A percentile compares a stretch with the other conserved stretches of the same genome.
Conservation (phyloP, 208 protist genomes). For the Trypanosoma caninum region DNA sequence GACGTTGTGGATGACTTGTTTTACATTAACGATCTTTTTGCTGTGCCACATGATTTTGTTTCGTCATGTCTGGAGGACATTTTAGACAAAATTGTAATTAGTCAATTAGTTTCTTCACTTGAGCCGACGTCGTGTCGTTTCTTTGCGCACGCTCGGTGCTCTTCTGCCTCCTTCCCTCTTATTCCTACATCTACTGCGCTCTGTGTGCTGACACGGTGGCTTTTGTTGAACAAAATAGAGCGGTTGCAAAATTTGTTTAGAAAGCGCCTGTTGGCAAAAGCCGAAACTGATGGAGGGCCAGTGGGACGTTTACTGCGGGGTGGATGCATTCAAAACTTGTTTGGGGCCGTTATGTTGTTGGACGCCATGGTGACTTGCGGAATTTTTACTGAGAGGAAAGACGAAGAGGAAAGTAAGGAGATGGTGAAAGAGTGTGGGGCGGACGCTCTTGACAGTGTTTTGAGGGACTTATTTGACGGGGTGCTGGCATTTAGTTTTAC, state of each 20-base stretch:
- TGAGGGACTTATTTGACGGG: background rate
- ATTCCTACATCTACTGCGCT: slow-evolving; percentile 17
- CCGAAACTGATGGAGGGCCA: background rate
- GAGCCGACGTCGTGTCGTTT: background rate
- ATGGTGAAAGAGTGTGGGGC: background rate
- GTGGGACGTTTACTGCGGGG: slow-evolving; percentile 1
- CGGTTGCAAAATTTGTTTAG: slow-evolving; percentile 2
- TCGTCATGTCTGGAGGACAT: slow-evolving; percentile 15
- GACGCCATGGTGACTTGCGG: slow-evolving; percentile 8
- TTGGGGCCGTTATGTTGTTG: slow-evolving; percentile 13
- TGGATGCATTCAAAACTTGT: slow-evolving; percentile 14
- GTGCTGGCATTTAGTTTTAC: background rate
- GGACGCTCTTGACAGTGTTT: background rate
- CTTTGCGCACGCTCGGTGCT: background rate
- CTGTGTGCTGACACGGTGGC: slow-evolving; percentile 23
- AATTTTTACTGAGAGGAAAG: background rate
- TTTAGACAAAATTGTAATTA: slow-evolving; percentile 20
- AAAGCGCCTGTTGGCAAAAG: slow-evolving; percentile 1
- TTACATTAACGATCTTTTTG: slow-evolving; percentile 82
- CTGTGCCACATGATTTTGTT: slow-evolving; percentile 27
- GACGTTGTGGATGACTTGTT: slow-evolving; percentile 80
- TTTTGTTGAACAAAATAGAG: slow-evolving; percentile 17
- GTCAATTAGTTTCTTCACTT: slow-evolving; percentile 4
- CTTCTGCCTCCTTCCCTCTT: background rate
- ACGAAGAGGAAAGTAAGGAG: background rate